Percentiles rank a stretch among this genome's conserved stretches.
phyloP scores from a whole-genome alignment of 768 basidiomycete species.

The Rhodotorula graminis region DNA sequence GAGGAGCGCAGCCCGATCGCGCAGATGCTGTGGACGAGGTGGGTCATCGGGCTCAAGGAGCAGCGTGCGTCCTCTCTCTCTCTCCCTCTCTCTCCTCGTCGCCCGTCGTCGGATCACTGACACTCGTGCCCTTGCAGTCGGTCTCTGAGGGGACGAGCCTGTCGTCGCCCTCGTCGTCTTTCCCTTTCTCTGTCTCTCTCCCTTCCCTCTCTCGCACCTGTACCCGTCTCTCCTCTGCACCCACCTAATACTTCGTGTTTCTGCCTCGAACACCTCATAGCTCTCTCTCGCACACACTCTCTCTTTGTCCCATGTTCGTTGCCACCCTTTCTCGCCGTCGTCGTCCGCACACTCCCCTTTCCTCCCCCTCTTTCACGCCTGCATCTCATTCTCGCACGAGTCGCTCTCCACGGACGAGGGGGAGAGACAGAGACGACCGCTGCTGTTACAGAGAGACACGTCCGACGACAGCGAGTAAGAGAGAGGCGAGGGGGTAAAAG shows the following conservation, averaged over 20 bases:
- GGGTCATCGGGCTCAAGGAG: slow-evolving; percentile 72
- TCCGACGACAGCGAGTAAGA: too few species aligned
- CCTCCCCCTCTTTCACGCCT: neutral
- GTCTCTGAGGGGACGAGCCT: too few species aligned
- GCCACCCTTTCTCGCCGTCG: neutral
- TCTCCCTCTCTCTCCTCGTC: too few species aligned
- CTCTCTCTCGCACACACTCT: too few species aligned
- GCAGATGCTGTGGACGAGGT: slow-evolving; percentile 92
- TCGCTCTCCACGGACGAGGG: too few species aligned
- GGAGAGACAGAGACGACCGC: too few species aligned
- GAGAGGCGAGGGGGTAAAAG: neutral
- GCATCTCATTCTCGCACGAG: neutral
- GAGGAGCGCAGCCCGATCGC: slow-evolving; percentile 69
- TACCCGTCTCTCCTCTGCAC: neutral
- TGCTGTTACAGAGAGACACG: neutral
- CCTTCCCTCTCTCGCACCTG: too few species aligned
- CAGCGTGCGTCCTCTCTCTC: slow-evolving; percentile 19
- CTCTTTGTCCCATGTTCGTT: neutral
- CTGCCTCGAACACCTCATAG: neutral
- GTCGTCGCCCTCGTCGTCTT: neutral
- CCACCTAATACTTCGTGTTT: neutral
- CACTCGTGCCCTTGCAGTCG: too few species aligned
- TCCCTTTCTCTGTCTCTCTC: too few species aligned
- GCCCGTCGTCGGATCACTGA: too few species aligned
- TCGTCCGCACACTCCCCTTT: neutral